phyloP scores from a whole-genome alignment of 495 filamentous ascomycete species.

The Poronia punctata region DNA sequence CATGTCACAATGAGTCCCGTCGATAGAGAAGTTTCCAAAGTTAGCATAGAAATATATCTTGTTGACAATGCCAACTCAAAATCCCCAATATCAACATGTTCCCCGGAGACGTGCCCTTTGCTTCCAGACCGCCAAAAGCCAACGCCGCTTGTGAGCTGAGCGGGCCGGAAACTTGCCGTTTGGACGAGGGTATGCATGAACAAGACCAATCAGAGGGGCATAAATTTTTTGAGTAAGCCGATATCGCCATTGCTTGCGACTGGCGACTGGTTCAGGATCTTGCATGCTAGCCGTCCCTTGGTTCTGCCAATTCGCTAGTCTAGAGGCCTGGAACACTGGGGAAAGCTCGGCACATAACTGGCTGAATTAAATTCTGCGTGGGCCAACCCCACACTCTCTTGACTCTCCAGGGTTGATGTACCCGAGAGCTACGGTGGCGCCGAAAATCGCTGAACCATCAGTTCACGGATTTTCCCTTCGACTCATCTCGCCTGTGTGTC shows the following conservation, averaged over 20 bases:
- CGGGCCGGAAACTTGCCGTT: too few species aligned
- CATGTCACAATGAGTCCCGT: too few species aligned
- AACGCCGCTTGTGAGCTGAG: too few species aligned
- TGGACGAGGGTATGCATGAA: background rate
- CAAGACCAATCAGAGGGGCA: background rate
- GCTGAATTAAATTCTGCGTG: background rate
- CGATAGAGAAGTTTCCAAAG: too few species aligned
- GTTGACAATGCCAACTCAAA: too few species aligned
- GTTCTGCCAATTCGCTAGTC: too few species aligned
- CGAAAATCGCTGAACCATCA: constrained; percentile 1
- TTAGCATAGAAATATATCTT: too few species aligned
- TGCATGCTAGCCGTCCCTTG: too few species aligned
- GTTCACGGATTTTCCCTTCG: background rate
- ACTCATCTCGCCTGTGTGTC: background rate
- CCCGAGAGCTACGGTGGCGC: background rate
- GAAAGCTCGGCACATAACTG: too few species aligned
- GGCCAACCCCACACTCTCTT: background rate
- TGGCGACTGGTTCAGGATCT: background rate
- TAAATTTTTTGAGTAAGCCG: constrained; percentile 4
- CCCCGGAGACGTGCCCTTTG: too few species aligned
- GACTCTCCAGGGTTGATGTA: background rate
- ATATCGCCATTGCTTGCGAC: constrained; percentile 3
- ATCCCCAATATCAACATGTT: too few species aligned
- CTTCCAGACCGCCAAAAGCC: background rate
- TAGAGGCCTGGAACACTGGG: too few species aligned